Evolutionary conservation across 2,329 filamentous ascomycete species (phyloP).

Genomic region (Fusarium cicatricum): DNA sequence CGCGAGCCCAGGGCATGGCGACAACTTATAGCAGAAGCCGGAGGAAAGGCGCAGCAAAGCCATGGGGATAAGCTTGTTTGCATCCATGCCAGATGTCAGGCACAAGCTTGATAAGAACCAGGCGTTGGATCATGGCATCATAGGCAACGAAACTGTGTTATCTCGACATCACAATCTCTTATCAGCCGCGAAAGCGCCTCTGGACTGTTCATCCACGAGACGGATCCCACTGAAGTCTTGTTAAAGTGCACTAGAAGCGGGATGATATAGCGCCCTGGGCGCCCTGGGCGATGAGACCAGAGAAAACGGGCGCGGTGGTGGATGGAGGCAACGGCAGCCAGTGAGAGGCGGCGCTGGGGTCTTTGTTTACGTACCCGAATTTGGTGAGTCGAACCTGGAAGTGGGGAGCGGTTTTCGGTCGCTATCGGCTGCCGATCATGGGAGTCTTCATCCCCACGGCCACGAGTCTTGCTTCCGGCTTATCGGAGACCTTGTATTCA

Average conservation of each 20-base stretch:
- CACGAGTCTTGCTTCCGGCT: slow-evolving; percentile 24
- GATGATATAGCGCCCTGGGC: slow-evolving; percentile 27
- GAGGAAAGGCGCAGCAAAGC: slow-evolving; percentile 17
- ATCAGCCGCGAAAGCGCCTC: slow-evolving; percentile 20
- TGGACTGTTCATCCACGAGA: slow-evolving; percentile 14
- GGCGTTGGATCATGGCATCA: slow-evolving; percentile 30
- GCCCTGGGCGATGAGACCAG: slow-evolving; percentile 16
- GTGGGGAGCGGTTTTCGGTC: slow-evolving; percentile 23
- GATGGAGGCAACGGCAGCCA: slow-evolving; percentile 22
- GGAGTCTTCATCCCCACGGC: slow-evolving; percentile 27
- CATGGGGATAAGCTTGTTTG: slow-evolving; percentile 37
- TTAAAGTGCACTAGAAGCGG: slow-evolving; percentile 25
- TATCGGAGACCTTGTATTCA: slow-evolving; percentile 33
- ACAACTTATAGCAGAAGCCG: slow-evolving; percentile 38
- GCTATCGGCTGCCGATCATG: background rate
- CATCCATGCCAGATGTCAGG: slow-evolving; percentile 7
- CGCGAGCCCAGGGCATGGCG: slow-evolving; percentile 30
- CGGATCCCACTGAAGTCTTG: slow-evolving; percentile 18
- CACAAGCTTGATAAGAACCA: slow-evolving; percentile 29
- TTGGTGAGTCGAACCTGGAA: slow-evolving; percentile 45
- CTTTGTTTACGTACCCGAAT: slow-evolving; percentile 50
- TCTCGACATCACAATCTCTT: slow-evolving; percentile 29
- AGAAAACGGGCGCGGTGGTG: slow-evolving; percentile 21
- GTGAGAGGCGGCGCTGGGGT: slow-evolving; percentile 31
- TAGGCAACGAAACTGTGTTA: slow-evolving; percentile 25